phyloP scores from a whole-genome alignment of 768 basidiomycete genomes.

The Rhodotorula babjevae region DNA sequence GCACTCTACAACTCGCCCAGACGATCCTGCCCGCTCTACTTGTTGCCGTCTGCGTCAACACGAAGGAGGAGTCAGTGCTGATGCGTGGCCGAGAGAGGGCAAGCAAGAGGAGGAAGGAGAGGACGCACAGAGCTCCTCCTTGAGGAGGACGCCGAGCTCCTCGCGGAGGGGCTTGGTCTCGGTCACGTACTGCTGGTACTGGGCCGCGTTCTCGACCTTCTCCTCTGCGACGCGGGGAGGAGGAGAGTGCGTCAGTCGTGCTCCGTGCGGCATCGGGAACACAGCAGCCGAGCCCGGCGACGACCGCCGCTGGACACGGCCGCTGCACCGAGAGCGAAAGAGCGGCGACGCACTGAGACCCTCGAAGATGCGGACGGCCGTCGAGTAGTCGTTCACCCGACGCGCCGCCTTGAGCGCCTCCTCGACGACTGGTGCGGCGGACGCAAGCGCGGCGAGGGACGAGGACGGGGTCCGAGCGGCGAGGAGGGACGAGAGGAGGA shows the following conservation, averaged over 20 bases:
- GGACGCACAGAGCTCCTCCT: slow-evolving; percentile 61
- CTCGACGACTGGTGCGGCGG: slow-evolving; percentile 60
- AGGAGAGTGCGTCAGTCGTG: neutral
- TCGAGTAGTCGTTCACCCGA: slow-evolving; percentile 93
- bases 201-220: slow-evolving; percentile 95
- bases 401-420: slow-evolving; percentile 80
- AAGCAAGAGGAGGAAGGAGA: neutral
- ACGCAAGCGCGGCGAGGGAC: neutral
- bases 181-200: slow-evolving; percentile 87
- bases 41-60: neutral
- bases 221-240: slow-evolving; percentile 51
- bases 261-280: too few species aligned
- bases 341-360: slow-evolving; percentile 56
- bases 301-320: neutral
- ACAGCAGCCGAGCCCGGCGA: neutral
- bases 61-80: too few species aligned
- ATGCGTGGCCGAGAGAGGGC: neutral
- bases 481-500: neutral
- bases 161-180: slow-evolving; percentile 82
- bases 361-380: slow-evolving; percentile 92
- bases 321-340: neutral
- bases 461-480: neutral
- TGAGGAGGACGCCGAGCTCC: slow-evolving; percentile 70
- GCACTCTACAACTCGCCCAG: neutral
- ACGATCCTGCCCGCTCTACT: neutral